Conservation (phyloP, 495 filamentous ascomycete species). For the Letharia lupina region DNA sequence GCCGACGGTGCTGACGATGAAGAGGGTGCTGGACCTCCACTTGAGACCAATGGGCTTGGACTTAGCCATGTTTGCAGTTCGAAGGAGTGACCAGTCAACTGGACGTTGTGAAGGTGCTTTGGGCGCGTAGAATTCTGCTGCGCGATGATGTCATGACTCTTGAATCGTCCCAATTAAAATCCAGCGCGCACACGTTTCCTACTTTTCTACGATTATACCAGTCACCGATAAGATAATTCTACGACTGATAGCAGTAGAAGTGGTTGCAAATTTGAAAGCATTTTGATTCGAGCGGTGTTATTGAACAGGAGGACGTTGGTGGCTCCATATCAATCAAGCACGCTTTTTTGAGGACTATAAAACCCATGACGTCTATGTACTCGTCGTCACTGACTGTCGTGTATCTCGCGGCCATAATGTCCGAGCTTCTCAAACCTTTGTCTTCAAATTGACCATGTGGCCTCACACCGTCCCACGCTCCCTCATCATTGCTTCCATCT, state of each 20-base stretch:
- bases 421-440: neutral
- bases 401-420: too few relatives aligned
- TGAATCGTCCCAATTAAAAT: too few relatives aligned
- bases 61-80: slow-evolving; percentile 12
- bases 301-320: neutral
- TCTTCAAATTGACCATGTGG: neutral
- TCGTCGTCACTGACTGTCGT: too few relatives aligned
- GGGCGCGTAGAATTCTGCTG: neutral
- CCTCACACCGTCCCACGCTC: neutral
- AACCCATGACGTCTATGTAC: neutral
- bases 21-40: slow-evolving; percentile 50
- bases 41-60: slow-evolving; percentile 37
- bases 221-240: too few relatives aligned
- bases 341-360: too few relatives aligned
- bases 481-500: slow-evolving; percentile 9
- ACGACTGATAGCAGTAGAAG: too few relatives aligned
- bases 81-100: neutral
- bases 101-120: neutral
- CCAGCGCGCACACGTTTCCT: too few relatives aligned
- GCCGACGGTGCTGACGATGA: slow-evolving; percentile 54
- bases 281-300: neutral
- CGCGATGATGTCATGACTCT: neutral
- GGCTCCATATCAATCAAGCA: neutral
- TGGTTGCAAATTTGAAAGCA: too few relatives aligned
- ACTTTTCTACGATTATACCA: too few relatives aligned